Conservation (phyloP, 2,329 filamentous ascomycete species). For the Grosmannia huntii region DNA sequence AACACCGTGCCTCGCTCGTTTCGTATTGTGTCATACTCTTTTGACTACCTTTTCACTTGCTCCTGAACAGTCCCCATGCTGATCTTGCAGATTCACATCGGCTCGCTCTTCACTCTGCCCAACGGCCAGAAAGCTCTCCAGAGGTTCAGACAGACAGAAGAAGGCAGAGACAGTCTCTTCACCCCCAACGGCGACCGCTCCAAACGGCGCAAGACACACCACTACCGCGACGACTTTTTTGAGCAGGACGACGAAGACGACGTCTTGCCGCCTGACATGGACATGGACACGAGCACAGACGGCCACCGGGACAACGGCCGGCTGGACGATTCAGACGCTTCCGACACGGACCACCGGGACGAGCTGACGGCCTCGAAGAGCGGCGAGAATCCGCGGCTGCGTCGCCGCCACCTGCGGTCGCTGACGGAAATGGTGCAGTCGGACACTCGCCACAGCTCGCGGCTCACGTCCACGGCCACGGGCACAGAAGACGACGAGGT, state of each 20-base stretch:
- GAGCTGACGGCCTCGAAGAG: background rate
- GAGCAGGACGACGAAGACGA: background rate
- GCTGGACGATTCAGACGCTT: background rate
- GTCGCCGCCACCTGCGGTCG: background rate
- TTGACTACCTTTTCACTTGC: background rate
- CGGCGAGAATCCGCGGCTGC: background rate
- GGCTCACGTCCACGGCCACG: background rate
- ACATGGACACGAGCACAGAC: background rate
- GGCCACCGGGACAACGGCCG: background rate
- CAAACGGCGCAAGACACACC: slow-evolving; percentile 6
- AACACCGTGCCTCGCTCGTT: no score
- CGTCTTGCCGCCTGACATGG: background rate
- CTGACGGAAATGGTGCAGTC: background rate
- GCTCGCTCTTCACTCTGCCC: slow-evolving; percentile 3
- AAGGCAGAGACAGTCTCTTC: background rate
- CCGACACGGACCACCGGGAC: background rate
- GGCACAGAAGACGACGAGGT: slow-evolving; percentile 1
- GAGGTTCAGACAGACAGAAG: slow-evolving; percentile 4
- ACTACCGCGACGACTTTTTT: slow-evolving; percentile 1
- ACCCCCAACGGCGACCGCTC: background rate
- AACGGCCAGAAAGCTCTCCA: slow-evolving; percentile 11
- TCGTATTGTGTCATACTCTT: background rate
- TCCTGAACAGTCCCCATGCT: background rate
- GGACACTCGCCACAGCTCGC: slow-evolving; percentile 7
- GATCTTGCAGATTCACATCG: slow-evolving; percentile 2